phyloP scores from a whole-genome alignment of 2,329 filamentous ascomycete species.

The Pezizomycotina sp. region DNA sequence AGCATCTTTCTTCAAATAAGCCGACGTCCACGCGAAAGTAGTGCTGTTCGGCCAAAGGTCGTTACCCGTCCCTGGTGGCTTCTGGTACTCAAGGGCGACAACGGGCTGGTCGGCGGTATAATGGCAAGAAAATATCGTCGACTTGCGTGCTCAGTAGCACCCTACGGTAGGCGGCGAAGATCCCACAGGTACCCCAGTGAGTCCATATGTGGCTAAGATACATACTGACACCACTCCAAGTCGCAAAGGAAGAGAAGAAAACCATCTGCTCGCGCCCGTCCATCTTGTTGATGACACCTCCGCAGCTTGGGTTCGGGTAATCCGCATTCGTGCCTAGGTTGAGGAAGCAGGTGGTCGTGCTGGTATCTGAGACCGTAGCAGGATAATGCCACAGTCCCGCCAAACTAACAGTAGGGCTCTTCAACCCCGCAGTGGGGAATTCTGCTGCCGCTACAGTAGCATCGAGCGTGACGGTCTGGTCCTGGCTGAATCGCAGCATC shows the following conservation, averaged over 20 bases:
- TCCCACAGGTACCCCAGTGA: constrained; percentile 14
- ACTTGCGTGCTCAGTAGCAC: constrained; percentile 26
- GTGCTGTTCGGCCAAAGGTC: constrained; percentile 34
- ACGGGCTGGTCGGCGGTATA: constrained; percentile 23
- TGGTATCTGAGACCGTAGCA: constrained; percentile 38
- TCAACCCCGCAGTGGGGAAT: constrained; percentile 40
- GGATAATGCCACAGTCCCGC: constrained; percentile 43
- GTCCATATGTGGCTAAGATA: constrained; percentile 19
- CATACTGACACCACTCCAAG: constrained; percentile 31
- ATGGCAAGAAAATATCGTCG: constrained; percentile 8
- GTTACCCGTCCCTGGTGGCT: constrained; percentile 36
- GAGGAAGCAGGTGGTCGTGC: constrained; percentile 39
- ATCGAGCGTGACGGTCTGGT: constrained; percentile 40
- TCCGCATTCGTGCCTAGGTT: constrained; percentile 35
- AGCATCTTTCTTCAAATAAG: constrained; percentile 16
- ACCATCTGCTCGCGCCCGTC: constrained; percentile 44
- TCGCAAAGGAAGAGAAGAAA: constrained; percentile 41
- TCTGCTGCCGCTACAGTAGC: constrained; percentile 31
- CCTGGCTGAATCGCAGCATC: constrained; percentile 36
- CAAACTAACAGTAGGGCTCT: constrained; percentile 28
- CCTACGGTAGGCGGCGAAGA: constrained; percentile 28
- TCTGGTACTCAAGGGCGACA: constrained; percentile 32
- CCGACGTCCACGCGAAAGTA: constrained; percentile 7
- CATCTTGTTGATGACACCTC: constrained; percentile 45
- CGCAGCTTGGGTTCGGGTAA: constrained; percentile 32